phyloP scores from a whole-genome alignment of 768 basidiomycete species.

The Termitomyces sp. region DNA sequence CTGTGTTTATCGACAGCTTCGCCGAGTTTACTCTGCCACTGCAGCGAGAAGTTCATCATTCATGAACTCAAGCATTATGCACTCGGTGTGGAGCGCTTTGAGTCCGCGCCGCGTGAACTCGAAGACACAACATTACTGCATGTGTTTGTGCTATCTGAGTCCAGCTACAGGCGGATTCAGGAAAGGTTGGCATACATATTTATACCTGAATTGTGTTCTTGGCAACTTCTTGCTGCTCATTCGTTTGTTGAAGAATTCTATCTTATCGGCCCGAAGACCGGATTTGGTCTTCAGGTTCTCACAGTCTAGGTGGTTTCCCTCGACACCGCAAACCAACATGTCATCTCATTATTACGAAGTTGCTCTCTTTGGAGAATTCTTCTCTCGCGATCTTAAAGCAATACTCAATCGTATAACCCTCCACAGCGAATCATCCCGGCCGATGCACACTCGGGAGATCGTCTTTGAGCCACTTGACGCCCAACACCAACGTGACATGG shows the following conservation, averaged over 20 bases:
- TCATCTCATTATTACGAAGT: constrained; percentile 71
- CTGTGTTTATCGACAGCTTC: not conserved
- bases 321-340: constrained; percentile 25
- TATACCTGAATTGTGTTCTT: not conserved
- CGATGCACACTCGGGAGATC: constrained; percentile 71
- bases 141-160: not conserved
- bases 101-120: not conserved
- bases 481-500: constrained; percentile 53
- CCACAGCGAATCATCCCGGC: constrained; percentile 70
- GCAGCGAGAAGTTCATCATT: not conserved
- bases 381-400: constrained; percentile 65
- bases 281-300: not conserved
- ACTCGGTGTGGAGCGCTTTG: not conserved
- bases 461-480: constrained; percentile 79
- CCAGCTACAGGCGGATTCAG: not conserved
- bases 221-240: no score
- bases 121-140: not conserved
- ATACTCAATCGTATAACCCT: constrained; percentile 81
- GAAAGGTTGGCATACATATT: not conserved
- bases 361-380: constrained; percentile 80
- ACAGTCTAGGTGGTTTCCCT: not conserved
- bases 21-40: not conserved
- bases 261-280: not conserved
- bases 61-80: not conserved
- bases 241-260: not conserved